Conservation (phyloP, 805 yeast species). For the Komagataella phaffii region DNA sequence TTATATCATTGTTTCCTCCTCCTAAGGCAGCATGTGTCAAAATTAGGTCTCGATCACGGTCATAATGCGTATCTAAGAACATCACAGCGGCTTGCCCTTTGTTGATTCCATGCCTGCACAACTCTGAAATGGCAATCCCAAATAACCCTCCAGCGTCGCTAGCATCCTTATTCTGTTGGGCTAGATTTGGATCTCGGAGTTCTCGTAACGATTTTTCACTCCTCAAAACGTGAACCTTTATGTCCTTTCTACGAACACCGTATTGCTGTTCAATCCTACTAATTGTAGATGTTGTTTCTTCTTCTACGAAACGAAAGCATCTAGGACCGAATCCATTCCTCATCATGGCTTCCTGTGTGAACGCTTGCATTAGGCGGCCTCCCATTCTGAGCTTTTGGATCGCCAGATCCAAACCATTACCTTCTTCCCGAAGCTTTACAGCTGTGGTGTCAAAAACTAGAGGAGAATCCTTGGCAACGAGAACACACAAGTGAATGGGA, state of each 20-base stretch:
- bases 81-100: constrained; percentile 66
- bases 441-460: constrained; percentile 58
- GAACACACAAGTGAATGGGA: constrained; percentile 69
- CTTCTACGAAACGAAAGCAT: constrained; percentile 53
- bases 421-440: constrained; percentile 34
- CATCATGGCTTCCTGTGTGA: constrained; percentile 81
- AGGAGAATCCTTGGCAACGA: constrained; percentile 68
- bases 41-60: constrained; percentile 39
- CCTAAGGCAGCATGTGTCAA: constrained; percentile 91
- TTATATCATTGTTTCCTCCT: constrained; percentile 61
- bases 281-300: constrained; percentile 40
- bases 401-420: constrained; percentile 58
- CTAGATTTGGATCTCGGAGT: constrained; percentile 63
- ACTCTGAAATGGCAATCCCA: constrained; percentile 66
- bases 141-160: constrained; percentile 64
- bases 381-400: constrained; percentile 65
- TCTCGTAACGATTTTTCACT: constrained; percentile 57
- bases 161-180: constrained; percentile 78
- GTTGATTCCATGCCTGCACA: constrained; percentile 33
- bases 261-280: constrained; percentile 26
- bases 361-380: constrained; percentile 83
- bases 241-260: constrained; percentile 32
- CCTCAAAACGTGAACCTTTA: constrained; percentile 68
- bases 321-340: constrained; percentile 68
- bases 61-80: constrained; percentile 80